Conservation (phyloP, 2,329 filamentous ascomycete genomes). For the Fusarium sp. region DNA sequence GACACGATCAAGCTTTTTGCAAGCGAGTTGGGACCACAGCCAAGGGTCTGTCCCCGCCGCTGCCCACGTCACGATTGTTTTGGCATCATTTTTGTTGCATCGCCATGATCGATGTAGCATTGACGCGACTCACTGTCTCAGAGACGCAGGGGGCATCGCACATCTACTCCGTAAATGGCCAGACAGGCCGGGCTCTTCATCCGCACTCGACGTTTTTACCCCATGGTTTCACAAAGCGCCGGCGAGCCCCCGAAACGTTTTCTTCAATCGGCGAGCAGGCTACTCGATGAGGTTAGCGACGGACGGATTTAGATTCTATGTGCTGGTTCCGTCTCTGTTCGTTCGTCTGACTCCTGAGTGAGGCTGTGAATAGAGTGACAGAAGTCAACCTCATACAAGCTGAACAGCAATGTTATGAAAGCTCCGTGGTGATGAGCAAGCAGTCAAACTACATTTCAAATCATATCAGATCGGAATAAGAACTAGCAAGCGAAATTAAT, state of each 20-base stretch:
- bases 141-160: background rate
- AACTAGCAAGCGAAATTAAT: no score
- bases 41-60: background rate
- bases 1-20: background rate
- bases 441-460: no score
- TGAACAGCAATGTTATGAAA: no score
- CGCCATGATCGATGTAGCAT: background rate
- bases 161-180: background rate
- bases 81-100: background rate
- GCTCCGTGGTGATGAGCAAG: no score
- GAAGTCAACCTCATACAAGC: no score
- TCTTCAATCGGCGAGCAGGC: background rate
- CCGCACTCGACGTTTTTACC: background rate
- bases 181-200: background rate
- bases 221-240: background rate
- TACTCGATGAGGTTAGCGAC: background rate
- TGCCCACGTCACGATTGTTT: background rate
- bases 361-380: no score
- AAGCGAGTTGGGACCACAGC: background rate
- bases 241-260: background rate
- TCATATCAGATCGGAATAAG: no score
- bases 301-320: background rate
- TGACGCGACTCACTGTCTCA: conserved; percentile 1
- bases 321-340: no score
- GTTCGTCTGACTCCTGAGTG: no score